Base-by-base conservation (phyloP, 1,284 basidiomycete species). In the Cerrena zonata region DNA sequence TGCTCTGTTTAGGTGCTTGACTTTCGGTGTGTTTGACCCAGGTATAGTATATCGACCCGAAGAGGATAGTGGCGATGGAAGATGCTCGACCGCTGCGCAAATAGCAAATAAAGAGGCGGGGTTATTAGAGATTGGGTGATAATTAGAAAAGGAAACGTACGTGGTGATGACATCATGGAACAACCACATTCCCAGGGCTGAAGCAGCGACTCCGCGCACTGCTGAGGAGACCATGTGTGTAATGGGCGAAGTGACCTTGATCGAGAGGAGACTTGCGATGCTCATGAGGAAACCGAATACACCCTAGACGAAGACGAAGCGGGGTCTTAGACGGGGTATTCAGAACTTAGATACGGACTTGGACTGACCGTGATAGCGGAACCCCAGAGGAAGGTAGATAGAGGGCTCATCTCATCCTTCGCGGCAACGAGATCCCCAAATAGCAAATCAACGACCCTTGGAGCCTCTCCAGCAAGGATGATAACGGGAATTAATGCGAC, bases 141-240 rank as follows among this genome's bases (percentile, higher is more conserved):
- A 49, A 48, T 45, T 24, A 47, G 41, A 45, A 45, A 45, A 52
- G 45, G 22, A 42, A 44, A 75, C 84, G 60, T 63, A 86, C 89
- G 71, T 75, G 4, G 85, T 84, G 56, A 94, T 80, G 50, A 86
- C 62, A 46, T 94, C 91, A 19, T 71, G 60, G 71, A 93, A 93
- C 13, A 89, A 57, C 80, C 77, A 84, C 64, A 86, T 74, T 25
- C 82, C 87, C 15, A 93, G 74, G 43, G 90, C 63, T 1, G 89
- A 89, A 13, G 84, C 86, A 0, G 89, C 81, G 23, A 93, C 91
- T 18, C 89, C 89, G 39, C 84, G 84, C 23, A 89, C 86, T 41
- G 90, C 89, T 12, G 89, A 90, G 5, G 89, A 91, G 26, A 93
- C 75, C 91, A 94, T 94, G 66, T 94, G 91, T 1, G 91, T 92